Base-by-base conservation (phyloP, 805 yeast genomes). In the Candida taoyuanica region DNA sequence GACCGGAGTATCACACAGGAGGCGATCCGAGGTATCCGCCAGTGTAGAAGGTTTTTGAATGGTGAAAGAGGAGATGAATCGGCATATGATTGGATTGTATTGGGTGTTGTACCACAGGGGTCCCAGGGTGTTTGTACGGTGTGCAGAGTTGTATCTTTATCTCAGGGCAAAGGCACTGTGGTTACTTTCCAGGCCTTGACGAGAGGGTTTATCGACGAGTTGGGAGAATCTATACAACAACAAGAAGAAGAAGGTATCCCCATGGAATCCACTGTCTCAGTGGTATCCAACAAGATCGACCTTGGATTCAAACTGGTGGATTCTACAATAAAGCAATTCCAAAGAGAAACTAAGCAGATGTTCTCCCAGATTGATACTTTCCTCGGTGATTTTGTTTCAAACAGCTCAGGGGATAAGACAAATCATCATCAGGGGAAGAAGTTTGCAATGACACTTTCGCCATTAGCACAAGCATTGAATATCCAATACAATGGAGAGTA, bases 401-500 rank as follows among this genome's bases (percentile, higher is more conserved):
- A 70, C 1, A 51, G 61, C 28, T 41, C 49, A 3, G 32, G 50
- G 24, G 51, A 48, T n/a, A 53, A 53, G 25, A 45, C 46, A 5
- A 40, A 39, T 5, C 11, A 58, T 5, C 11, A 58, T 9, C 44
- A 42, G 16, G 42, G 43, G 0, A 48, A 38, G 28, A 52, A 48
- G 13, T 50, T 59, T 26, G 59, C 79, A 12, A 53, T 77, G 17
- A 63, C 74, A 2, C 58, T 81, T 16, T 70, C 81, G 9, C 88
- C 88, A 0, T 56, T 81, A 36, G 76, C 84, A 0, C 72, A 72
- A 44, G 69, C 79, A 0, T 59, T 81, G n/a, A 72, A 67, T 46
- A 53, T 74, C 32, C 85, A 78, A 52, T 62, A 81, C 36, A 67
- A 68, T 3, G 66, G 71, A 26, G 74, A 68, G 36, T 73, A 73